Base-by-base conservation (phyloP, 257 asterid genomes). In the Solanum chilense region DNA sequence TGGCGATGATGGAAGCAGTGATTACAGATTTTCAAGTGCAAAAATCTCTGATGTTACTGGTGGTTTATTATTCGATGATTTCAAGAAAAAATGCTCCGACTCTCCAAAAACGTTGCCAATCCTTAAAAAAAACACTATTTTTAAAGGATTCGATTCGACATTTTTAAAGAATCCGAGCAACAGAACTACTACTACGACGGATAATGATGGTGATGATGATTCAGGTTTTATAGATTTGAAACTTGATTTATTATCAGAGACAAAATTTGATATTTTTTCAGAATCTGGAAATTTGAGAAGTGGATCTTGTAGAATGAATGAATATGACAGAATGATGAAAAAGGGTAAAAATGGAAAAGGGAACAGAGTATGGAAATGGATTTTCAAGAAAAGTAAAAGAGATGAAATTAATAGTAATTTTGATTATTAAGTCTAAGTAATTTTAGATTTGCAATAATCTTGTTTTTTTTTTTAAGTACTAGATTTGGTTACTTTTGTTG, bases 351-450 rank as follows among this genome's bases (percentile, higher is more conserved):
- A 35, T 44, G 84, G 41, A 15, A 78, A 86, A 86, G 90, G 93
- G 25, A 92, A 90, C 68, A 93, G 92, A 88, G 93, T 93, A 29
- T 96, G 98, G 99, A 95, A 93, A 85, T 96, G 99, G 99, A 92
- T 94, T 81, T 93, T 93, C 81, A 94, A 90, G 91, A 89, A 96
- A 85, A 88, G 90, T 66, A 90, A 93, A 88, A 90, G 90, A 75
- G 90, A 90, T 74, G 90, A 86, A 75, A 82, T 74, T 27, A 47
- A 45, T 64, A 60, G 45, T 31, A 85, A 69, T 31, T 31, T 80
- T 80, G 44, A 70, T 18, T 73, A 6, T 90, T 13, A 88, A 84
- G 71, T 87, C 84, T 90, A 89, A 16, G 15, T 52, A 80, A 20
- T 80, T 47, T 31, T 27, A 14, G 41, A 15, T 80, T 80, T 45